Base-by-base conservation (phyloP, 139 green algal genomes). In the Micractinium sp. region DNA sequence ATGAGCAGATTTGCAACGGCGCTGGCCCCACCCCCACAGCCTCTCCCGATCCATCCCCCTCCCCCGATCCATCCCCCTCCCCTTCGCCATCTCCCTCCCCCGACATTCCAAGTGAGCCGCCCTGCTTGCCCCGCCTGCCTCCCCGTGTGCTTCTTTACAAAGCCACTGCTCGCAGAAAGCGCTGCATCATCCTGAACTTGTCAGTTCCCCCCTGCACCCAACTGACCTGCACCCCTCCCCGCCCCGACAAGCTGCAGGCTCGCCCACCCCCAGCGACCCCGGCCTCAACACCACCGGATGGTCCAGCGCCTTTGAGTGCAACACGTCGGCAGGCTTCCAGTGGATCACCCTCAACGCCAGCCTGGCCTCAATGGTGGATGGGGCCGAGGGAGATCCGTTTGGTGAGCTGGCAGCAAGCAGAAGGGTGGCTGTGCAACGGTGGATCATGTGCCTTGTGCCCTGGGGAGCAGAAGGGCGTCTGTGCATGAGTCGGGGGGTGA, bases 281-380 rank as follows among this genome's bases (percentile, higher is more conserved):
- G 27, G 20, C 71, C 5, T 77, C 71, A 77, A 77, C 71, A 38
- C 19, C 71, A 39, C 71, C 33, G 71, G 71, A 23, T 14, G 13
- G 71, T 38, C 81, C 31, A 76, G 56, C 82, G 35, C 14, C 25
- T 87, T 87, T 19, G 33, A 39, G 23, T 87, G 82, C 61, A 63
- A 87, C 18, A 61, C 60, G 22, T 36, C 33, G 22, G 82, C 33
- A 36, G 82, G 82, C 82, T 87, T 87, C 22, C 4, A 38, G 9
- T 87, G 82, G 82, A 77, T 87, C 23, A 61, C 82, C 35, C 82
- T 87, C 0, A 35, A 87, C 25, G 3, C 82, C 56, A 63, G 31
- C 61, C 82, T 87, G 60, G 82, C 82, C 7, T 25, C 33, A 0
- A n/a, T 80, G 33, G n/a, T 22, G 74, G 31, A 38, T 19, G 69